These are phyloP conservation scores for Artemisia argyi DNA, from an alignment of 129 eudicot species.

Conservation along the genomic window DNA sequence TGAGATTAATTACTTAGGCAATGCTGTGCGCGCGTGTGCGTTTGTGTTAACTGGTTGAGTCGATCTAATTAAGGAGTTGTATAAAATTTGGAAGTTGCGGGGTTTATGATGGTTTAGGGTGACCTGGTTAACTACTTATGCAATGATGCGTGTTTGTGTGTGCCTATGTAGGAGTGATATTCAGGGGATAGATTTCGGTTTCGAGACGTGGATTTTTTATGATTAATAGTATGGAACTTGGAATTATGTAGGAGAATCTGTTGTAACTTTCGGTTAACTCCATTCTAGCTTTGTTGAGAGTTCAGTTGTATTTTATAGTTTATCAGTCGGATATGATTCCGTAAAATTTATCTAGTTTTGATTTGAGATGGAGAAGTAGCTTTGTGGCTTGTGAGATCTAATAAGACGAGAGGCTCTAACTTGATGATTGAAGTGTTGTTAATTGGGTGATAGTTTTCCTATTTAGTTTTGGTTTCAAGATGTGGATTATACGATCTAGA, in stretches of 20 bases:
- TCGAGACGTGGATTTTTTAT: neutral
- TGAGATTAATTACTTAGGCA: too few relatives aligned
- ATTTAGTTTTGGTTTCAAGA: conserved; percentile 11
- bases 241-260: conserved; percentile 10
- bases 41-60: too few relatives aligned
- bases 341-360: neutral
- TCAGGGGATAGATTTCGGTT: neutral
- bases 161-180: conserved; percentile 1
- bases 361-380: neutral
- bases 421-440: conserved; percentile 3
- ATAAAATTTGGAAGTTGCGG: too few relatives aligned
- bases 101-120: too few relatives aligned
- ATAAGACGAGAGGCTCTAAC: neutral
- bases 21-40: neutral
- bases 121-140: too few relatives aligned
- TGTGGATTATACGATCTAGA: neutral
- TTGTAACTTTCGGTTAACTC: neutral
- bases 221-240: neutral
- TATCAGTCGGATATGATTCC: neutral
- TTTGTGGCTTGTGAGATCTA: neutral
- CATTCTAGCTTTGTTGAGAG: neutral
- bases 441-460: conserved; percentile 17
- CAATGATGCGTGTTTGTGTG: neutral
- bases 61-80: too few relatives aligned
- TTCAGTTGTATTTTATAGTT: too few relatives aligned